These are phyloP conservation scores for Pseudozyma hubeiensis DNA, from an alignment of 1,284 basidiomycete species.

Conservation along the genomic window DNA sequence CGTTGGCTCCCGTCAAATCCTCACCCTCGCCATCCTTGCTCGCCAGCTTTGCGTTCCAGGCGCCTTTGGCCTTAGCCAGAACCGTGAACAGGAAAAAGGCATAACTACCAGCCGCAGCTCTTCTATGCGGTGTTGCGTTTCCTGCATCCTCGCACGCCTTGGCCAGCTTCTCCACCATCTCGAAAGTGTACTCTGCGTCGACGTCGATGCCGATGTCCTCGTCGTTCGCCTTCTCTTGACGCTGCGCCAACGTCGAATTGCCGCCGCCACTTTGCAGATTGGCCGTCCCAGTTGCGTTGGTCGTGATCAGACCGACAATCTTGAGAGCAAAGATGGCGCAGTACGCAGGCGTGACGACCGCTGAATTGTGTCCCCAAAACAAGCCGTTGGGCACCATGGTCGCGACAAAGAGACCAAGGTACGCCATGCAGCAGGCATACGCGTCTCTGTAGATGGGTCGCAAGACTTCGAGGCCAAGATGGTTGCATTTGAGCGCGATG, in stretches of 20 bases:
- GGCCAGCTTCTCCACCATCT: conserved; percentile 47
- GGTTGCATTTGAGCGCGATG: conserved; percentile 44
- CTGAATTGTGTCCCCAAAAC: conserved; percentile 49
- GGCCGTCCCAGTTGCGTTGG: conserved; percentile 2
- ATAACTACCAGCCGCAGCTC: conserved; percentile 50
- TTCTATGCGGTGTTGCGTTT: conserved; percentile 41
- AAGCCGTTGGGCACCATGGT: conserved; percentile 47
- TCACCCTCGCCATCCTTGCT: conserved; percentile 5
- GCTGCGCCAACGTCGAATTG: conserved; percentile 7
- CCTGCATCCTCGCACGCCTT: conserved; percentile 51
- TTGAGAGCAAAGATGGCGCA: conserved; percentile 55
- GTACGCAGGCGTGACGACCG: conserved; percentile 54
- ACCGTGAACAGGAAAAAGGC: conserved; percentile 49
- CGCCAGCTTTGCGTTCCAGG: conserved; percentile 33
- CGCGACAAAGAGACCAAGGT: conserved; percentile 54
- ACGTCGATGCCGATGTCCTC: conserved; percentile 35
- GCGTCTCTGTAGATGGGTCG: conserved; percentile 54
- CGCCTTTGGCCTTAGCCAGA: conserved; percentile 33
- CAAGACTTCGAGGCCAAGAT: conserved; percentile 30
- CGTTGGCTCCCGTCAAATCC: neutral
- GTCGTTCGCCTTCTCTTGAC: conserved; percentile 8
- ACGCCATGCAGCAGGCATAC: conserved; percentile 50
- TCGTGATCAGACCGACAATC: conserved; percentile 40
- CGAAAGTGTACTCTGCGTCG: conserved; percentile 49
- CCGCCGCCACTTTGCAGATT: neutral